A percentile compares a stretch with the other conserved stretches of the same genome.
These are phyloP conservation scores for Trametes pubescens DNA, from an alignment of 1,284 basidiomycete species.

Conservation along the genomic window DNA sequence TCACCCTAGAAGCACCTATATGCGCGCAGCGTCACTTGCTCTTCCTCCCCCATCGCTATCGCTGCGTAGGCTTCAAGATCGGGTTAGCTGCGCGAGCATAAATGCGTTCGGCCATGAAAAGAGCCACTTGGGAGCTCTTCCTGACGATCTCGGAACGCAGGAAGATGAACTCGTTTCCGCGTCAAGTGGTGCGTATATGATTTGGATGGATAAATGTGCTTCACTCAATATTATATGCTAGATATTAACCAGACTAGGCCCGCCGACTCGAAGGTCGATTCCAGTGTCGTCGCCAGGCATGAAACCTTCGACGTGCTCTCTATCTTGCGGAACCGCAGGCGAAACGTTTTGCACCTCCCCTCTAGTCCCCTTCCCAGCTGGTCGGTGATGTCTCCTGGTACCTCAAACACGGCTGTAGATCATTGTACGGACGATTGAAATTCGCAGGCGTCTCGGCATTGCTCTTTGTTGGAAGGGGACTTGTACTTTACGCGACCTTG, in stretches of 20 bases:
- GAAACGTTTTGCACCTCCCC: conserved; percentile 1
- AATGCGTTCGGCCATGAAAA: not conserved
- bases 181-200: not conserved
- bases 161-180: not conserved
- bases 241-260: too few relatives aligned
- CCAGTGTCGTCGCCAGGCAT: too few relatives aligned
- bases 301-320: not conserved
- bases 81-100: not conserved
- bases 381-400: conserved; percentile 3
- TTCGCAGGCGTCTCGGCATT: not conserved
- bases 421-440: not conserved
- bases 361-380: conserved; percentile 24
- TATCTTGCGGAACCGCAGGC: not conserved
- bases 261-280: not conserved
- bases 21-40: not conserved
- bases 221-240: too few relatives aligned
- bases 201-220: too few relatives aligned
- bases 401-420: not conserved
- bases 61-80: conserved; percentile 9
- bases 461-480: not conserved
- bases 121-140: not conserved
- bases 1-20: not conserved
- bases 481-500: not conserved
- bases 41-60: not conserved
- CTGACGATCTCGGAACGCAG: not conserved